Conservation (phyloP, 2,329 filamentous ascomycete genomes). For the Alternaria metachromatica region DNA sequence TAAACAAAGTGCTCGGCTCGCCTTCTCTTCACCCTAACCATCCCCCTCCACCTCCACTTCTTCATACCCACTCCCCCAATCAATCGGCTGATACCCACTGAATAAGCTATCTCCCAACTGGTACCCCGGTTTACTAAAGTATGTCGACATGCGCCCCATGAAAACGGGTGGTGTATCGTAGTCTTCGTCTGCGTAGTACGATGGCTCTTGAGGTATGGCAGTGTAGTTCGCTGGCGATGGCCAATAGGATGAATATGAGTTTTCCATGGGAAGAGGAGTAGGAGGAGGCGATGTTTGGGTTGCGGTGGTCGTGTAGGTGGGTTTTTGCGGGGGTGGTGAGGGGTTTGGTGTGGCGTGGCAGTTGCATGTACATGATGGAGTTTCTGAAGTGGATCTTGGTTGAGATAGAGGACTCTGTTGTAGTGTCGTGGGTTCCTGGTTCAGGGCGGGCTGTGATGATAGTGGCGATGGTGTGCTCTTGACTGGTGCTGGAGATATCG, state of each 20-base stretch:
- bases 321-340: background rate
- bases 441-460: background rate
- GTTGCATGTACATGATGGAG: conserved; percentile 20
- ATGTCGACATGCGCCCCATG: conserved; percentile 44
- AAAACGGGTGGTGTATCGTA: conserved; percentile 30
- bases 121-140: conserved; percentile 43
- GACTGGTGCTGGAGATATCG: background rate
- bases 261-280: conserved; percentile 19
- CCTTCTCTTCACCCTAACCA: background rate
- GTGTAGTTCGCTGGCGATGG: conserved; percentile 10
- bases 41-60: background rate
- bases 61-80: background rate
- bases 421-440: too few species aligned
- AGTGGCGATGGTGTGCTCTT: background rate
- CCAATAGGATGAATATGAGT: conserved; percentile 1
- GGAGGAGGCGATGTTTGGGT: conserved; percentile 32
- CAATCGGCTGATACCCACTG: conserved; percentile 27
- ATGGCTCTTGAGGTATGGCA: conserved; percentile 16
- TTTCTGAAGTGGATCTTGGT: background rate
- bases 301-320: conserved; percentile 28
- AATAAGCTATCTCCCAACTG: conserved; percentile 41
- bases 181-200: background rate
- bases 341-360: conserved; percentile 9
- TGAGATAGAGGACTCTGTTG: background rate
- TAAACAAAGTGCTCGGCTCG: background rate